These are phyloP conservation scores for Ophiostoma fasciatum DNA, from an alignment of 2,329 filamentous ascomycete species.

Conservation along the genomic window DNA sequence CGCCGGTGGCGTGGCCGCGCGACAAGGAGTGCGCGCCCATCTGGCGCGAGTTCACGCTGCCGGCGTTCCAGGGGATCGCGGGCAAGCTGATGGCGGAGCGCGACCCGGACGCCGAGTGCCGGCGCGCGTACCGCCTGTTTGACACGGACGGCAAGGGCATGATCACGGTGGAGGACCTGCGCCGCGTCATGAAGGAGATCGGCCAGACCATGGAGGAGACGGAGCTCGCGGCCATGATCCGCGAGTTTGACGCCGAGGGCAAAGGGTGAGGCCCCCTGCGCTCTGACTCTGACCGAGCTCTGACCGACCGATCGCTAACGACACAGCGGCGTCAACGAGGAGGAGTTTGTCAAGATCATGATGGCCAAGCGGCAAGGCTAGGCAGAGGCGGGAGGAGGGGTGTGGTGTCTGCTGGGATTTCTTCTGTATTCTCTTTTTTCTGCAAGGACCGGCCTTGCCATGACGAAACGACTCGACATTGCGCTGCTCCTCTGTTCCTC, in stretches of 20 bases:
- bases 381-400: background rate
- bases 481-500: background rate
- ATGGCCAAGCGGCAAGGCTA: conserved; percentile 20
- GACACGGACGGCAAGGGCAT: conserved; percentile 84
- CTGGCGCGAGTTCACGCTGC: conserved; percentile 58
- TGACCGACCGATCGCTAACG: background rate
- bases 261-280: conserved; percentile 39
- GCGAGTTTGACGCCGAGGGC: conserved; percentile 90
- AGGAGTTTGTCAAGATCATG: conserved; percentile 55
- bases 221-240: conserved; percentile 90
- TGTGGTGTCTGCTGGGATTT: background rate
- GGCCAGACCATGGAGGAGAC: conserved; percentile 88
- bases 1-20: conserved; percentile 44
- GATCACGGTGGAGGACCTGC: conserved; percentile 77
- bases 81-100: conserved; percentile 67
- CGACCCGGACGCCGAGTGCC: conserved; percentile 81
- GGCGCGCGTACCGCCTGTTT: conserved; percentile 84
- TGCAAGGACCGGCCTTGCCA: background rate
- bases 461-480: too few relatives aligned
- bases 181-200: conserved; percentile 75
- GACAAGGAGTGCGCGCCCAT: conserved; percentile 41
- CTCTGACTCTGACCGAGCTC: background rate
- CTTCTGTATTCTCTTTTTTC: background rate
- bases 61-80: conserved; percentile 60
- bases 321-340: conserved; percentile 42